Evolutionary conservation across 345 rosid species (phyloP), one percentile per base, ranked within the genome.

Genomic region (Excoecaria cochinchinensis): DNA sequence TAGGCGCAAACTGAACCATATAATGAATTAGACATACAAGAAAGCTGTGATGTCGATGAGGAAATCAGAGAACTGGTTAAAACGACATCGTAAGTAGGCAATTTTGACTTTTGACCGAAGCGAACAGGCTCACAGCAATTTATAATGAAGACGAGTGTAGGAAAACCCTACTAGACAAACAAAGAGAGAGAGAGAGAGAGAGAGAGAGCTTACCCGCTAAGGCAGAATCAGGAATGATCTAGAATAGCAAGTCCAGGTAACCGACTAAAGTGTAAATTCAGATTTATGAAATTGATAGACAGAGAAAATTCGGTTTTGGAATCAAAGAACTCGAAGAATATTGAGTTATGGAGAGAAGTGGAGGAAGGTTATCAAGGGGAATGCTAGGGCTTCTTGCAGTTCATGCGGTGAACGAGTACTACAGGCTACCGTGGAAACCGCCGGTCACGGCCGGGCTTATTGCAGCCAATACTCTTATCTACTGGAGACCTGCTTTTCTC

Each of bases 391-490:
- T 95, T 25, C 86, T 93, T 4, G 98, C 92, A 36, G 48, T 95
- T 59, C 94, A 92, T 81, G 87, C 93, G 38, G 85, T 85, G 57
- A 84, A 70, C 64, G 95, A 91, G 82, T 93, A 93, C 79, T 87
- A 88, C 73, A 78, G 97, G 70, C 86, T 90, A 58, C 93, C 90
- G 22, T 85, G 95, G 94, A 95, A 90, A 82, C 98, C 99, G 0
- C 99, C 99, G 0, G 91, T 95, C 55, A 93, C 98, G 17, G 96
- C 93, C 15, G 92, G 88, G 53, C 92, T 95, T 25, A 73, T 95
- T 24, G 92, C 91, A 36, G 89, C 95, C 57, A 95, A 95, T 73
- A 83, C 92, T 66, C 86, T 93, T 69, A 79, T 86, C 73, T 93
- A 91, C 81, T 81, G 93, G 58, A 77, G 97, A 17, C 99, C 98